These are phyloP conservation scores for Fusarium nygamai DNA, from an alignment of 2,329 filamentous ascomycete genomes.

Conservation along the genomic window DNA sequence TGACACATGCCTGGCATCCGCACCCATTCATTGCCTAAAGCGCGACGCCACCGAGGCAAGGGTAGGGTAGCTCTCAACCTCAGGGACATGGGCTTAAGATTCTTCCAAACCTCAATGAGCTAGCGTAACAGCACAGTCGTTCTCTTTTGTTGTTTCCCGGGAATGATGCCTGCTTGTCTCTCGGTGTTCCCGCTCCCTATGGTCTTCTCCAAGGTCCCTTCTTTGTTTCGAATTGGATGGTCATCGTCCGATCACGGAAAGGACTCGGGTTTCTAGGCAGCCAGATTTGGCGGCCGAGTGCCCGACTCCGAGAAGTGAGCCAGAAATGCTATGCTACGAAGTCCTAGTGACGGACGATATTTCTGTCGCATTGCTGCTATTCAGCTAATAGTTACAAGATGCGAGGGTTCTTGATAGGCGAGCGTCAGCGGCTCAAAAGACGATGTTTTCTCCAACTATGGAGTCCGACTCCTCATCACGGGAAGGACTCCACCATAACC, in stretches of 20 bases:
- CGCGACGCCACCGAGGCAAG: conserved; percentile 40
- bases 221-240: conserved; percentile 31
- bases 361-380: background rate
- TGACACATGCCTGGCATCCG: conserved; percentile 29
- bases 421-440: conserved; percentile 42
- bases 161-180: conserved; percentile 42
- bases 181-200: conserved; percentile 43
- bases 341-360: background rate
- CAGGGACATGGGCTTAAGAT: background rate
- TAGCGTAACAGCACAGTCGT: conserved; percentile 11
- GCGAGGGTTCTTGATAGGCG: conserved; percentile 24
- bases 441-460: conserved; percentile 42
- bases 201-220: conserved; percentile 32
- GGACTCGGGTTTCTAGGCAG: conserved; percentile 15
- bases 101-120: conserved; percentile 19
- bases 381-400: conserved; percentile 22
- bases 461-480: conserved; percentile 42
- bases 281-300: conserved; percentile 7
- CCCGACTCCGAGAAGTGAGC: conserved; percentile 1
- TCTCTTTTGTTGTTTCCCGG: conserved; percentile 33
- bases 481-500: conserved; percentile 43
- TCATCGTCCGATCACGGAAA: conserved; percentile 37
- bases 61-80: conserved; percentile 14
- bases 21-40: conserved; percentile 29
- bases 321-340: background rate